Evolutionary conservation across 805 yeast species (phyloP).

Genomic region (Myxozyma neotropica): DNA sequence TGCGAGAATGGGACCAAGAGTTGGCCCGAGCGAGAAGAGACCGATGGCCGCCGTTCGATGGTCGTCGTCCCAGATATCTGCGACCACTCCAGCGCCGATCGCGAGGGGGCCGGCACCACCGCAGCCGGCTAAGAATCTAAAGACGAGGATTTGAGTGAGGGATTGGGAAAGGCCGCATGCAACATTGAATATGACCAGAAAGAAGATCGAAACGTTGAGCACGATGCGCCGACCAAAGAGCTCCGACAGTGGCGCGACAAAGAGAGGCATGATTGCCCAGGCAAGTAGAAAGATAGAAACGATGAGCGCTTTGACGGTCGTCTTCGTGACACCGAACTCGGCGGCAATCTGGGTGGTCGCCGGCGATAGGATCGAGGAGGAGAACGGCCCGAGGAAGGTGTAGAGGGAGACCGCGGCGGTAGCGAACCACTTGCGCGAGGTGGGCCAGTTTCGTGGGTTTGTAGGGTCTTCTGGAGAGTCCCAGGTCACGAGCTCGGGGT

Average conservation of each 20-base stretch:
- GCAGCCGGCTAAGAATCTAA: conserved; percentile 65
- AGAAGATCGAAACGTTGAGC: conserved; percentile 39
- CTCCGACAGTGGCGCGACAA: conserved; percentile 87
- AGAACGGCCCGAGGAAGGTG: conserved; percentile 62
- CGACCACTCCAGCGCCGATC: conserved; percentile 69
- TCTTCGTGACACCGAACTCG: conserved; percentile 49
- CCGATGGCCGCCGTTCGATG: conserved; percentile 53
- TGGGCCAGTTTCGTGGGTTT: conserved; percentile 75
- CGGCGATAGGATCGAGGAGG: conserved; percentile 65
- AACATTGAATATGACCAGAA: conserved; percentile 50
- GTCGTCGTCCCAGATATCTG: conserved; percentile 58
- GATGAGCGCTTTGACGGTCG: conserved; percentile 39
- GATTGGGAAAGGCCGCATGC: conserved; percentile 64
- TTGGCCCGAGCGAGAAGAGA: conserved; percentile 41
- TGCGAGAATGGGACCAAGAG: conserved; percentile 69
- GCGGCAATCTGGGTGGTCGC: conserved; percentile 54
- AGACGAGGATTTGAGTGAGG: conserved; percentile 58
- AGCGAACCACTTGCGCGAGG: too few relatives aligned
- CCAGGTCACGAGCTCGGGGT: conserved; percentile 69
- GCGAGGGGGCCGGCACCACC: conserved; percentile 69
- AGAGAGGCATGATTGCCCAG: conserved; percentile 85
- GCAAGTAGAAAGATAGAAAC: conserved; percentile 75
- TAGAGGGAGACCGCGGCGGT: too few relatives aligned
- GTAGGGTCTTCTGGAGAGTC: conserved; percentile 79
- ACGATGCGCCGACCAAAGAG: conserved; percentile 69